These are phyloP conservation scores for Diversispora epigaea DNA, from an alignment of 192 early-diverging fungal genomes.

Conservation along the genomic window DNA sequence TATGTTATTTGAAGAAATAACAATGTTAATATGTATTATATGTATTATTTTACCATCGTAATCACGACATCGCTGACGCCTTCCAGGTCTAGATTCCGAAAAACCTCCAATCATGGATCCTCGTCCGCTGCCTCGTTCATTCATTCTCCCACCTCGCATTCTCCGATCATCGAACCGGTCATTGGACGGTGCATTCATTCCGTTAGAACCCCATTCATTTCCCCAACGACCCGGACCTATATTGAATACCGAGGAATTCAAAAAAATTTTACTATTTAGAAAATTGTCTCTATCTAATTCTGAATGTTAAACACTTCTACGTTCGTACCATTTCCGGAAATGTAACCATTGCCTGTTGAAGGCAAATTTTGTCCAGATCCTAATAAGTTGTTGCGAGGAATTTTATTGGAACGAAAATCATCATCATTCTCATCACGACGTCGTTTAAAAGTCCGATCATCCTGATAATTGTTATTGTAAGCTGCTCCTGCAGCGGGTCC, in stretches of 20 bases:
- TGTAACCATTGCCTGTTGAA: constrained; percentile 14
- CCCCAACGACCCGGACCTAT: constrained; percentile 33
- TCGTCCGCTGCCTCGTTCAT: constrained; percentile 47
- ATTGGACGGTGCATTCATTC: constrained; percentile 17
- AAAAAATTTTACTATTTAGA: constrained; percentile 14
- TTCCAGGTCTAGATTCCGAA: constrained; percentile 35
- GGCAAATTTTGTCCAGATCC: neutral
- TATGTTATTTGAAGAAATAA: neutral
- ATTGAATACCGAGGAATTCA: constrained; percentile 14
- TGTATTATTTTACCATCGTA: constrained; percentile 62
- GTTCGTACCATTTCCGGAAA: constrained; percentile 19
- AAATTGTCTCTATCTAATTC: constrained; percentile 27
- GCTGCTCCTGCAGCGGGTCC: constrained; percentile 31
- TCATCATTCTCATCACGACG: constrained; percentile 31
- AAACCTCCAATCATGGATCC: constrained; percentile 36
- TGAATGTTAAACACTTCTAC: constrained; percentile 16
- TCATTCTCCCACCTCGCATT: constrained; percentile 40
- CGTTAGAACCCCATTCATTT: constrained; percentile 29
- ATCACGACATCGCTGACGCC: constrained; percentile 64
- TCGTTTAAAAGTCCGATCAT: constrained; percentile 30
- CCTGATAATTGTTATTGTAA: constrained; percentile 32
- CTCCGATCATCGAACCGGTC: constrained; percentile 36
- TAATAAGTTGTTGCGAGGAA: constrained; percentile 26
- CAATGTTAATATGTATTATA: neutral
- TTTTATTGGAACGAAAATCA: constrained; percentile 34